Base-by-base conservation (phyloP, 345 rosid genomes). In the Pistacia vera region DNA sequence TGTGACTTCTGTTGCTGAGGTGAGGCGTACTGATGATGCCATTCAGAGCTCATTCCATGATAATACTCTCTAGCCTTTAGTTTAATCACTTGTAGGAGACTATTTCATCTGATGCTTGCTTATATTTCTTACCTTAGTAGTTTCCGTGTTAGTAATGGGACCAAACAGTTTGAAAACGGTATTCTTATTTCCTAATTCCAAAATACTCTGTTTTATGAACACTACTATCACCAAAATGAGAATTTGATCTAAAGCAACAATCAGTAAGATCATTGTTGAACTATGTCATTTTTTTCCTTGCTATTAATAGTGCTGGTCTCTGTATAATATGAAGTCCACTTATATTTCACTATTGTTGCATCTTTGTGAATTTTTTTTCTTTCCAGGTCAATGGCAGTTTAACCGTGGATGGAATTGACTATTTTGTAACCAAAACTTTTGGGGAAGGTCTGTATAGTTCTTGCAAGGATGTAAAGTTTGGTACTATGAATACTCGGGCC, bases 401-500 rank as follows among this genome's bases (percentile, higher is more conserved):
- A 83, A 93, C 98, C 3, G 99, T 95, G 81, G 91, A 91, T 83
- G 93, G 89, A 71, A 93, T 95, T 55, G 92, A 91, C 83, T 93
- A 85, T 83, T 89, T 79, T 78, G 80, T 89, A 71, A 82, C 88
- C 28, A 88, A 89, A 82, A 76, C 87, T 55, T 95, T 95, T 85
- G 99, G 98, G 79, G 92, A 95, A 91, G 90, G 85, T 82, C 85
- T 96, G 56, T 96, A 81, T 81, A 86, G 89, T 64, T 92, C 99
- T 55, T 96, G 99, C 84, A 93, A 90, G 86, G 99, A 96, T 73
- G 98, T 96, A 38, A 93, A 96, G 87, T 96, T 96, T 88, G 98
- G 97, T 75, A 92, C 97, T 62, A 90, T 96, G 99, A 96, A 96
- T 79, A 91, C 95, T 59, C 89, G 97, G 73, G 99, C 99, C 59